Base-by-base conservation (phyloP, 1,139 yeast genomes). In the Pichia sp. region DNA sequence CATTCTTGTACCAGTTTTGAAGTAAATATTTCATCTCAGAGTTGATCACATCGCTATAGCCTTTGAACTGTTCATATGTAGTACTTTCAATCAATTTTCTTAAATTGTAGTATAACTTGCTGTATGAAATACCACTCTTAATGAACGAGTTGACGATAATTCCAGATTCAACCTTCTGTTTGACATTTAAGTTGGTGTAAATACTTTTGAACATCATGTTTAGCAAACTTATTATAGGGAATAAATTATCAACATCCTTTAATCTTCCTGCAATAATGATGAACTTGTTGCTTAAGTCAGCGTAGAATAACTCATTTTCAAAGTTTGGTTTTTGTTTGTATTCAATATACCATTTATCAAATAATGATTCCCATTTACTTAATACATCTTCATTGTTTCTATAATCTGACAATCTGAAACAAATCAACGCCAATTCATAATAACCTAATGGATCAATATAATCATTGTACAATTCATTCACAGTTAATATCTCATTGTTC, bases 371-470 rank as follows among this genome's bases (percentile, higher is more conserved):
- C 90, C 93, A 85, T 65, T 87, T 79, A 53, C 80, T 77, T 54
- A 82, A 67, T 37, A 85, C 81, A 59, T 84, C 91, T 58, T 84
- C 91, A 12, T 79, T 72, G 58, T 84, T 83, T 63, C 86, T 78
- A 60, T 83, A 81, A 61, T 93, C 97, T 1, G 97, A 83, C 9
- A 85, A 77, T 60, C 86, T 86, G 71, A 87, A 89, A 21, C 90
- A 83, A 38, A 80, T 69, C 51, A 91, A 72, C 53, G 96, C 86
- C 44, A 91, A 72, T 57, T 88, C 96, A 63, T 83, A 83, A 63
- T 91, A 93, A 4, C 93, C 93, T 54, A 91, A 70, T 12, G 96
- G 96, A 58, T 86, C 93, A 14, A 96, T 89, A 66, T 77, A 93
- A 51, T 81, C 83, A 67, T 93, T 93, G 71, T 83, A 93, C 46